Evolutionary conservation across 116 monocot species (phyloP).

Genomic region (Trichopus zeylanicus): DNA sequence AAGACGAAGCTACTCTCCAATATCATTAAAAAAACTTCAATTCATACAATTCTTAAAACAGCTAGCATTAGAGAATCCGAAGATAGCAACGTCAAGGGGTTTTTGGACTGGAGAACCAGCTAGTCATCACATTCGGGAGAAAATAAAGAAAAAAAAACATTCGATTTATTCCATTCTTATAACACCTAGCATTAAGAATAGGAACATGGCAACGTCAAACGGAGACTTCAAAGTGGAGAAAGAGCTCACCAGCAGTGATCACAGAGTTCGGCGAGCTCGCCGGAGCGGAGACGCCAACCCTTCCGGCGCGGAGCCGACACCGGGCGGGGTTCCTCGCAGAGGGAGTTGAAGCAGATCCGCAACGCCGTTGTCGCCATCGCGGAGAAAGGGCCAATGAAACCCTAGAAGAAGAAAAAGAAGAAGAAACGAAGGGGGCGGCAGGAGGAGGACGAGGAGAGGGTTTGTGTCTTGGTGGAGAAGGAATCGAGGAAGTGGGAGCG

Average conservation of each 20-base stretch:
- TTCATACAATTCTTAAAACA: too few relatives aligned
- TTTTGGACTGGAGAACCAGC: too few relatives aligned
- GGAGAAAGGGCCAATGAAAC: too few relatives aligned
- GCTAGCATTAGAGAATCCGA: too few relatives aligned
- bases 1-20: too few relatives aligned
- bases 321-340: slow-evolving; percentile 39
- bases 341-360: slow-evolving; percentile 46
- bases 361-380: not conserved
- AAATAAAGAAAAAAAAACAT: too few relatives aligned
- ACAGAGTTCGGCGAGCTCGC: slow-evolving; percentile 62
- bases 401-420: not conserved
- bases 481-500: too few relatives aligned
- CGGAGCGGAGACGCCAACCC: slow-evolving; percentile 55
- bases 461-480: too few relatives aligned
- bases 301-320: slow-evolving; percentile 18
- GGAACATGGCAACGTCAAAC: not conserved
- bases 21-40: too few relatives aligned
- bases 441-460: not conserved
- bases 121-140: too few relatives aligned
- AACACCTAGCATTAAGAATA: not conserved
- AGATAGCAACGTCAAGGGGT: too few relatives aligned
- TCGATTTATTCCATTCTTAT: not conserved
- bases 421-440: not conserved
- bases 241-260: slow-evolving; percentile 45
- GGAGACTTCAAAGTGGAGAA: too few relatives aligned